These are phyloP conservation scores for Colletotrichum chrysophilum DNA, from an alignment of 2,329 filamentous ascomycete species.

Conservation along the genomic window DNA sequence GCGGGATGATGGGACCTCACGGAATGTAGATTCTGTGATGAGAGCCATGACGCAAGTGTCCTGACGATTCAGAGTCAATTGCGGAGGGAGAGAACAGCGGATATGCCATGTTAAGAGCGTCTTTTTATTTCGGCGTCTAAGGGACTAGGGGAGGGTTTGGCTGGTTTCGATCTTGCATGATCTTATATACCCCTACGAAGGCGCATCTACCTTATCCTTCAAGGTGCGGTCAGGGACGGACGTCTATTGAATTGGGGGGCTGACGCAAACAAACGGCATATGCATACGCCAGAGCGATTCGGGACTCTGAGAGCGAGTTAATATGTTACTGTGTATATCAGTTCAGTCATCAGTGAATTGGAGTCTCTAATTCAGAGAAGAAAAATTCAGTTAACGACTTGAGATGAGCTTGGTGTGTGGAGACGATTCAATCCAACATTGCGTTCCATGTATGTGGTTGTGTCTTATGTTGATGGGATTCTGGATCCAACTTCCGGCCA, in stretches of 20 bases:
- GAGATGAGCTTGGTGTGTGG: background rate
- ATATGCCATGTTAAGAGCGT: background rate
- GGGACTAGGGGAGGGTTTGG: background rate
- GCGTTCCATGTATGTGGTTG: background rate
- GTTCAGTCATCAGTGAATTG: background rate
- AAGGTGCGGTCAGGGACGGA: conserved; percentile 19
- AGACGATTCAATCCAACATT: background rate
- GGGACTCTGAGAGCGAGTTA: background rate
- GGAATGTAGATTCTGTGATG: conserved; percentile 42
- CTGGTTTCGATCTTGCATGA: conserved; percentile 16
- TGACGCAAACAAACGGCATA: background rate
- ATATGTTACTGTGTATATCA: conserved; percentile 15
- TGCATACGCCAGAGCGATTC: background rate
- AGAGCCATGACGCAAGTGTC: too few relatives aligned
- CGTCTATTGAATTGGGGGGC: background rate
- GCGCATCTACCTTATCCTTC: conserved; percentile 17
- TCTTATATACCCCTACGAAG: conserved; percentile 24
- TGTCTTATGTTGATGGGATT: background rate
- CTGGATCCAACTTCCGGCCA: background rate
- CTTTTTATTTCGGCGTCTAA: conserved; percentile 11
- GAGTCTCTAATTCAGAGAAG: background rate
- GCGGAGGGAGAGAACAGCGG: background rate
- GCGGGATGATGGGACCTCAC: conserved; percentile 58
- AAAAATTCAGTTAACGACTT: background rate
- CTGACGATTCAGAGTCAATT: background rate